Evolutionary conservation across 176 grass and related monocot genomes (phyloP), one percentile per base, ranked within the genome.

Genomic region (Olyra latifolia): DNA sequence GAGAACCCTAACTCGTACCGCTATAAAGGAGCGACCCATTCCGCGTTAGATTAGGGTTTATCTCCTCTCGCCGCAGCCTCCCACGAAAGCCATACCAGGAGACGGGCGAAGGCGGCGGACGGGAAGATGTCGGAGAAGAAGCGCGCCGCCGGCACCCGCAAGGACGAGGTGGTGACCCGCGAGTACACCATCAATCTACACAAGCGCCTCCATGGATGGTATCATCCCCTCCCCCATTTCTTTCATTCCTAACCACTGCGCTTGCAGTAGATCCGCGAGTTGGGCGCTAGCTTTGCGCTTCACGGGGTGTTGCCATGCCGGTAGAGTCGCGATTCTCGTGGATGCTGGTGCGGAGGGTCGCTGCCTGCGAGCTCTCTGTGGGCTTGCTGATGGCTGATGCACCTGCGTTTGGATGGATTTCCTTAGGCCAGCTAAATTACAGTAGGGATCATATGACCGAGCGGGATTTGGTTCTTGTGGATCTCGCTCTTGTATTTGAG

Each of bases 151-250:
- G 87, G 87, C 49, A 40, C 82, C 7, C 76, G 88, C 58, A 94
- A 94, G 75, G 91, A 94, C 28, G 91, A 94, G 85, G 88, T 94
- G 82, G 88, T 91, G 28, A 87, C 80, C 22, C 82, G 85, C 50
- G 88, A 94, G 82, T 94, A 91, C 73, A 91, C 88, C 69, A 80
- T 94, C 62, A 94, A 91, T 56, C 88, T 94, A 64, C 88, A 94
- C 91, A 94, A 91, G 71, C 82, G 85, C 14, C 85, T 94, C 71
- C 91, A 94, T 55, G 88, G 88, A 88, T 91, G 88, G 91, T 94
- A 94, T 44, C n/a, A 8, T 14, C 48, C 32, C 10, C 23, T 20
- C 14, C 5, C n/a, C 25, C 4, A 0, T 35, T 3, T 1, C 65
- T 14, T 42, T 62, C 69, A 63, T 75, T 76, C 77, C 38, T 0